Evolutionary conservation across 371 early-diverging fungal genomes (phyloP), one percentile per base, ranked within the genome.

Genomic region (Mucor saturninus): DNA sequence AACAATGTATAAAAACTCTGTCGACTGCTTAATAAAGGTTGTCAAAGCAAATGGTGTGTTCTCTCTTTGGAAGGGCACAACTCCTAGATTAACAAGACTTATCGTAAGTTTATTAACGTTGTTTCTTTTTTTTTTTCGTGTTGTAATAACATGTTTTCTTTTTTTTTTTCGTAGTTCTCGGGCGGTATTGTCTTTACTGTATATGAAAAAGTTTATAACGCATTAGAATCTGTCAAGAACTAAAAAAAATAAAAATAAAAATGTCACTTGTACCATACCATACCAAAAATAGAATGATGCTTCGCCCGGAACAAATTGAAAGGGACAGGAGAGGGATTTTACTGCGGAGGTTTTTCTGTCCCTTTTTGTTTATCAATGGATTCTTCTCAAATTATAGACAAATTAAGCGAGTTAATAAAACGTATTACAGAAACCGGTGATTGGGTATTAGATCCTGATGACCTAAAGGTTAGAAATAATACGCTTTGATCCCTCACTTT

Each of bases 111-210:
- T 21, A 37, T 5, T 13, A 9, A 37, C 4, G 37, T 1, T 15
- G 8, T 32, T 37, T 15, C 2, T 35, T 48, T 42, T 32, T 37
- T 15, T 7, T 35, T 48, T 42, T 30, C 15, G 6, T 21, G 21
- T 21, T 21, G 1, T 21, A 46, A 7, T 26, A 50, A 49, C 15
- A 11, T 31, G 15, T 35, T 29, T 7, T 29, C 31, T 5, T 35
- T 7, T 29, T 50, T 5, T 35, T 53, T 53, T 37, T 28, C 15
- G 15, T 78, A 90, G 90, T 93, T 95, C 74, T 93, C 94, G 26
- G 96, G 97, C 31, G 96, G 95, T 28, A 95, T 97, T 62, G 93
- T 95, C 4, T 97, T 97, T 78, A 92, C 93, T 9, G 88, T 92
- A 0, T 97, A 95, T 69, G 97, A 97, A 75, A 87, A 91, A 61